phyloP scores from a whole-genome alignment of 1,284 basidiomycete species.

The Lentinus polychrous region DNA sequence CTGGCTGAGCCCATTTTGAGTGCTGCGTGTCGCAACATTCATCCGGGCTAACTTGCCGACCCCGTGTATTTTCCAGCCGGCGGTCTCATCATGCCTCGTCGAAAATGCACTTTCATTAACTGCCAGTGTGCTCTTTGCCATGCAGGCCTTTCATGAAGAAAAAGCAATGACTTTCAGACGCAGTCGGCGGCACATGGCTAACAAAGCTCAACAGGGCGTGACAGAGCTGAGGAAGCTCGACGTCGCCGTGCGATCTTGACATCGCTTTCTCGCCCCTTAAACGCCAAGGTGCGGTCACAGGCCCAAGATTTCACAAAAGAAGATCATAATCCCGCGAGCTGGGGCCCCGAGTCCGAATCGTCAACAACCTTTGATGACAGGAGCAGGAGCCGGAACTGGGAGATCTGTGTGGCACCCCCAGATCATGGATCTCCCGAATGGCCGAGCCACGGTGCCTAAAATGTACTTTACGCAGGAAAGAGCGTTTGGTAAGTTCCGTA shows the following conservation, averaged over 20 bases:
- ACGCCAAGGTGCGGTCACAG: too few species aligned
- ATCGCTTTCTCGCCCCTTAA: too few species aligned
- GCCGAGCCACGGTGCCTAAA: slow-evolving; percentile 9
- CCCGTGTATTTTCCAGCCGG: not conserved
- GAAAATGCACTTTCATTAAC: too few species aligned
- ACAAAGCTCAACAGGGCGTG: too few species aligned
- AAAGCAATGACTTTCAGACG: too few species aligned
- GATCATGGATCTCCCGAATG: slow-evolving; percentile 3
- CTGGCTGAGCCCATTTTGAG: too few species aligned
- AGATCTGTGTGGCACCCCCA: not conserved
- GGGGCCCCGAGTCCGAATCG: slow-evolving; percentile 2
- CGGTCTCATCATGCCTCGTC: not conserved
- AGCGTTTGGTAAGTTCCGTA: slow-evolving; percentile 1
- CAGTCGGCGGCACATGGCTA: too few species aligned
- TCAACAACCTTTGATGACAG: not conserved
- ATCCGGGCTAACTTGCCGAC: not conserved
- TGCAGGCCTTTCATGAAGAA: not conserved
- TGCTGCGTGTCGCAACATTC: too few species aligned
- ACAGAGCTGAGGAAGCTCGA: too few species aligned
- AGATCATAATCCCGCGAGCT: slow-evolving; percentile 1
- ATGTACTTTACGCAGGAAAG: slow-evolving; percentile 3
- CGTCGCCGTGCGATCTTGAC: too few species aligned
- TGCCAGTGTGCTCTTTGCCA: not conserved
- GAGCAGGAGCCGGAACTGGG: not conserved
- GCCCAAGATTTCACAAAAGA: too few species aligned